Evolutionary conservation across 805 yeast species (phyloP).

Genomic region (Kodamaea leandrae): DNA sequence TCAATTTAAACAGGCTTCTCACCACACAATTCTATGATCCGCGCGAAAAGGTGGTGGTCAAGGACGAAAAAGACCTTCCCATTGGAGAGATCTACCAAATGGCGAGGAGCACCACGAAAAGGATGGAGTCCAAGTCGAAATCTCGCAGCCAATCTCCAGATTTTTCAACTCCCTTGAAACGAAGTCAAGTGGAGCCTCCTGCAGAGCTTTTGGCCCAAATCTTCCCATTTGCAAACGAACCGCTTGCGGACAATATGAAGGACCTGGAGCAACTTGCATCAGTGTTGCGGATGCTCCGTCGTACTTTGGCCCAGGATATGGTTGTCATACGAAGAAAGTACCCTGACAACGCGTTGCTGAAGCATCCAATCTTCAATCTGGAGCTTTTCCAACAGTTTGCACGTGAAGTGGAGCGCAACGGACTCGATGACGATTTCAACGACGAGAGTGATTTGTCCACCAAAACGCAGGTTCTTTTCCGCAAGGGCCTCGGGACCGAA

Average conservation of each 20-base stretch:
- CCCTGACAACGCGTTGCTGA: conserved; percentile 24
- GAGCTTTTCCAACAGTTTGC: conserved; percentile 3
- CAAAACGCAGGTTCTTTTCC: background rate
- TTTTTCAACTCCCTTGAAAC: conserved; percentile 9
- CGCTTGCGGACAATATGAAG: background rate
- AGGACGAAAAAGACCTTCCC: background rate
- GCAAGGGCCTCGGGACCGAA: no score
- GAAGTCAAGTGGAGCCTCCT: conserved; percentile 27
- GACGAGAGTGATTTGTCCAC: background rate
- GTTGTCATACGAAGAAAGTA: conserved; percentile 20
- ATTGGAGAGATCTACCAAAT: background rate
- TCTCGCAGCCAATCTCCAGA: conserved; percentile 14
- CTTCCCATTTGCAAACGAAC: conserved; percentile 24
- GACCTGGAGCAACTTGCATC: conserved; percentile 15
- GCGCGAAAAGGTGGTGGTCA: background rate
- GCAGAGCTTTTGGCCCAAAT: conserved; percentile 21
- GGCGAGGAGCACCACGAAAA: background rate
- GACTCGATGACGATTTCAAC: conserved; percentile 2
- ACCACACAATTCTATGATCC: conserved; percentile 14
- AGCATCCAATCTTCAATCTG: conserved; percentile 24
- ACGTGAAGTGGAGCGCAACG: background rate
- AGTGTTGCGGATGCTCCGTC: conserved; percentile 17
- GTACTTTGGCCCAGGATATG: conserved; percentile 31
- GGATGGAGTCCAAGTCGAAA: background rate
- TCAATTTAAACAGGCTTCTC: conserved; percentile 20